Percentiles rank a stretch among this genome's conserved stretches.
Conservation (phyloP, 2,329 filamentous ascomycete species). For the Venturia nashicola region DNA sequence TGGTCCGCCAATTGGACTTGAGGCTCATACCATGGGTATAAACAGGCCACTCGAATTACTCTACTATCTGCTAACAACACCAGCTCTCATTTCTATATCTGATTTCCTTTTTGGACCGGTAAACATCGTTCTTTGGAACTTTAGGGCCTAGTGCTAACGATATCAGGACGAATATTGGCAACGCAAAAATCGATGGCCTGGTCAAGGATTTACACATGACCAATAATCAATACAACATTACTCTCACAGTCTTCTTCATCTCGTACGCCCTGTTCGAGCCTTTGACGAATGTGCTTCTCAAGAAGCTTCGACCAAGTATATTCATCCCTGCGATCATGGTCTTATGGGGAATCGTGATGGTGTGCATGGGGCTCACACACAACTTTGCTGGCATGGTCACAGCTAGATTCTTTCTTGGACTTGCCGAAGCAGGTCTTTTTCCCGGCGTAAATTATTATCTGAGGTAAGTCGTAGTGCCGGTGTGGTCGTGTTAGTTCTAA, state of each 20-base stretch:
- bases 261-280: slow-evolving; percentile 72
- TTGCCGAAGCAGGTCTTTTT: slow-evolving; percentile 59
- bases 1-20: slow-evolving; percentile 50
- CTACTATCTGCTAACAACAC: slow-evolving; percentile 17
- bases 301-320: slow-evolving; percentile 59
- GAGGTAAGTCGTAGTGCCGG: slow-evolving; percentile 31
- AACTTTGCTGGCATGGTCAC: slow-evolving; percentile 55
- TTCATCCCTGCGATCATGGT: slow-evolving; percentile 78
- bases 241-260: slow-evolving; percentile 64
- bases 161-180: slow-evolving; percentile 29
- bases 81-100: slow-evolving; percentile 57
- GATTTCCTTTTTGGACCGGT: slow-evolving; percentile 53
- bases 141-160: neutral
- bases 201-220: slow-evolving; percentile 49
- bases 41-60: neutral
- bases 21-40: slow-evolving; percentile 46
- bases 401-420: slow-evolving; percentile 52
- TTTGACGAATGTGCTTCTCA: slow-evolving; percentile 68
- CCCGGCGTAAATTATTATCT: slow-evolving; percentile 63
- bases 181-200: slow-evolving; percentile 38
- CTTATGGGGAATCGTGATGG: slow-evolving; percentile 57
- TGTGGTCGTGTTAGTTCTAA: slow-evolving; percentile 50
- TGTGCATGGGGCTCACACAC: slow-evolving; percentile 53
- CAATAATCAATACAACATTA: slow-evolving; percentile 56
- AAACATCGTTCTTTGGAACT: neutral